Evolutionary conservation across 805 yeast species (phyloP), one percentile per base, ranked within the genome.

Genomic region (Suhomyces pyralidae): DNA sequence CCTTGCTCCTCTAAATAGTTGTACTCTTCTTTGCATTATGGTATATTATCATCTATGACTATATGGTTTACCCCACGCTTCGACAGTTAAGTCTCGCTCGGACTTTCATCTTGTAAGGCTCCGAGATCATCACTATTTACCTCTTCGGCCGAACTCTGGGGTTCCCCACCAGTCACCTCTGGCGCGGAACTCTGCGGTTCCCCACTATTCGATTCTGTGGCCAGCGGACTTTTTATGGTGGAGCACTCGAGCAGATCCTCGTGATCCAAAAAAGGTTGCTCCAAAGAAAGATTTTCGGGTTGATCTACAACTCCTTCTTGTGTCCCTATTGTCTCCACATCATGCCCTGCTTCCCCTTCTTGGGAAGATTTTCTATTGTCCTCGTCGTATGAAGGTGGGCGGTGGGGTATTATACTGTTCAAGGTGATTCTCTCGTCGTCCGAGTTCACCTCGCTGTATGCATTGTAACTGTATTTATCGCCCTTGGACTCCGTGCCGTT

Each of bases 361-460:
- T 24, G 19, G 20, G 6, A 17, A 24, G 32, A 28, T 28, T 10
- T 45, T 3, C 17, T 43, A 15, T 24, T 40, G 25, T 34, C 17
- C n/a, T 28, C 49, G 15, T 59, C 63, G 53, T 76, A 77, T 2
- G 69, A 61, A 2, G 81, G 81, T 1, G 80, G 81, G 28, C 58
- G 54, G 26, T 59, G 51, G 4, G 79, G 74, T 12, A 62, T 49
- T 34, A 76, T 58, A 53, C 75, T 76, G 48, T 68, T 64, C 60
- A 77, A 62, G 1, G 80, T 74, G 17, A 76, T 74, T 48, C 78
- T 61, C 54, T 77, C 81, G 45, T 69, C 78, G 14, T 56, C 60
- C 0, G 73, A 68, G 36, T 67, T 70, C 22, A 57, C 64, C 17
- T 78, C 81, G 9, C 73, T 67, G 58, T 71, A 71, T 7, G 74